Percentiles rank a stretch among this genome's conserved stretches.
These are phyloP conservation scores for Aspergillus sp. DNA, from an alignment of 2,329 filamentous ascomycete genomes.

Conservation along the genomic window DNA sequence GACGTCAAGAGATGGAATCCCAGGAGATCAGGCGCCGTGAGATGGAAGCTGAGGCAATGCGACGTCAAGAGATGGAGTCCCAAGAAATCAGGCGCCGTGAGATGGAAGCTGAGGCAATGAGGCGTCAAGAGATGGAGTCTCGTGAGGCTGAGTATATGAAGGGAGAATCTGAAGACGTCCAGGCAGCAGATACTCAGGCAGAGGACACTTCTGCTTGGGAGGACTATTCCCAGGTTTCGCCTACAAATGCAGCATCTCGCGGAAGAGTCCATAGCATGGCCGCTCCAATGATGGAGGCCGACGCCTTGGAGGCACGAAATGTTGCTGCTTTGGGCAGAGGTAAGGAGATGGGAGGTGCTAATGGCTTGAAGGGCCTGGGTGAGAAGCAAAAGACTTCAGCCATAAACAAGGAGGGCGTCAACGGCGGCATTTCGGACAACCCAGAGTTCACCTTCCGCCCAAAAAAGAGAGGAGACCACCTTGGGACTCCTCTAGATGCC, in stretches of 20 bases:
- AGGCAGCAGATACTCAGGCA: neutral
- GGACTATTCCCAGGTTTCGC: neutral
- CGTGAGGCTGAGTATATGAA: neutral
- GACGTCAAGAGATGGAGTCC: too few relatives aligned
- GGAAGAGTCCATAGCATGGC: slow-evolving; percentile 4
- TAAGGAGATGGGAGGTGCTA: neutral
- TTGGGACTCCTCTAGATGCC: neutral
- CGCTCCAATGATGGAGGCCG: slow-evolving; percentile 9
- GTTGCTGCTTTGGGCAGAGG: neutral
- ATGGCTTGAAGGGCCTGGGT: neutral
- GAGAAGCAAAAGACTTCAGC: neutral
- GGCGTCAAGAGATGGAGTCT: neutral
- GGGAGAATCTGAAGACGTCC: neutral
- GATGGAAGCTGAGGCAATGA: too few relatives aligned
- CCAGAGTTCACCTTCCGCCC: neutral
- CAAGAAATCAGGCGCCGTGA: too few relatives aligned
- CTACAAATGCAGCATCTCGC: neutral
- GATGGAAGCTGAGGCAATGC: too few relatives aligned
- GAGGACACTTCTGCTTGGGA: neutral
- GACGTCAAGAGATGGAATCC: too few relatives aligned
- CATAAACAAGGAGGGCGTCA: slow-evolving; percentile 2
- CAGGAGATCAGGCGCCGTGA: too few relatives aligned
- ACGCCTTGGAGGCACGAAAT: neutral
- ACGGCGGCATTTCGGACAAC: neutral
- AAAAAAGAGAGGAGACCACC: neutral